Conservation (phyloP, 495 filamentous ascomycete genomes). For the Parmelia sp. region DNA sequence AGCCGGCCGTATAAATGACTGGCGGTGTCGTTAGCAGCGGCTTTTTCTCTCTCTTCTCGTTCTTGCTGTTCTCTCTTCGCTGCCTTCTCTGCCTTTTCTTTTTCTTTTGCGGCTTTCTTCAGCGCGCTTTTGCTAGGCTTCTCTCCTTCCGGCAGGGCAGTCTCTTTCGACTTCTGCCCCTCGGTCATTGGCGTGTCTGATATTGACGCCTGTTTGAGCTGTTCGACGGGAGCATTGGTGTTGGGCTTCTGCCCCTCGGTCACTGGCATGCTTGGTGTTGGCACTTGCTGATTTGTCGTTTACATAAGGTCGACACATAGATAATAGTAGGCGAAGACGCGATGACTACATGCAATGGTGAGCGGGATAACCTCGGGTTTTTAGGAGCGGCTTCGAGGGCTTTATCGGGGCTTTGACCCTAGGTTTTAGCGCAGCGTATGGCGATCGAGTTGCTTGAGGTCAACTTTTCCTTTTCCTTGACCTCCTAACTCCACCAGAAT, state of each 20-base stretch:
- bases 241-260: not conserved
- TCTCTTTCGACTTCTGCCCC: not conserved
- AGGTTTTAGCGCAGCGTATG: no score
- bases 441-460: no score
- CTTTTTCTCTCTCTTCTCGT: conserved; percentile 29
- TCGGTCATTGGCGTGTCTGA: not conserved
- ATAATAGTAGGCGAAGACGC: no score
- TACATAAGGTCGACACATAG: no score
- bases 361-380: no score
- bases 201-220: not conserved
- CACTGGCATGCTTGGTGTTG: not conserved
- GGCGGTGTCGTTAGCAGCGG: conserved; percentile 59
- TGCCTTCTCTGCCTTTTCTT: conserved; percentile 59
- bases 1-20: conserved; percentile 62
- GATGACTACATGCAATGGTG: no score
- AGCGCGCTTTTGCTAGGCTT: conserved; percentile 56
- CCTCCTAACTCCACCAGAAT: no score
- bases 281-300: not conserved
- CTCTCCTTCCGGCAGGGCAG: conserved; percentile 24
- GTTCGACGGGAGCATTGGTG: conserved; percentile 3
- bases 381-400: no score
- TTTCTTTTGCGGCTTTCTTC: conserved; percentile 64
- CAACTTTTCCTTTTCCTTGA: no score
- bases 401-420: no score
- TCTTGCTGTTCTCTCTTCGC: conserved; percentile 49